Evolutionary conservation across 2,329 filamentous ascomycete species (phyloP).

Genomic region (Penicillium sp.): DNA sequence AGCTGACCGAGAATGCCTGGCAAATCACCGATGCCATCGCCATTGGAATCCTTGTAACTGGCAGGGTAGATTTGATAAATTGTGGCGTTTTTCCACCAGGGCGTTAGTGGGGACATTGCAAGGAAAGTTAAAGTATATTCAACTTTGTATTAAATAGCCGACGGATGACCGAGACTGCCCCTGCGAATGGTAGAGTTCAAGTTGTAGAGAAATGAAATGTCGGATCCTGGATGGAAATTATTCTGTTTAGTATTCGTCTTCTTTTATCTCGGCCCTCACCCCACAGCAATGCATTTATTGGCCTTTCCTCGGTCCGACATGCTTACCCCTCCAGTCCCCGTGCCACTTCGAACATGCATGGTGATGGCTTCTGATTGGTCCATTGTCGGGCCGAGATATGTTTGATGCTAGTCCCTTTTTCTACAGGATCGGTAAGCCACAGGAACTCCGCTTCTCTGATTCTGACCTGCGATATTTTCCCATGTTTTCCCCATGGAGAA

Average conservation of each 20-base stretch:
- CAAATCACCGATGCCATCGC: slow-evolving; percentile 62
- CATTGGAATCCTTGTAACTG: slow-evolving; percentile 53
- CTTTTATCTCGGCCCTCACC: slow-evolving; percentile 5
- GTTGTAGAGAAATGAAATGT: not conserved
- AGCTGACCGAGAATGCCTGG: slow-evolving; percentile 64
- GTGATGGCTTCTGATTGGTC: slow-evolving; percentile 9
- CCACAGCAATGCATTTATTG: slow-evolving; percentile 4
- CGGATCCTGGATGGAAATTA: not conserved
- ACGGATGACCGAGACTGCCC: not conserved
- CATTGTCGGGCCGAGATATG: slow-evolving; percentile 17
- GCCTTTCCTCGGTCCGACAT: slow-evolving; percentile 11
- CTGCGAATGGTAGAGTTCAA: not conserved
- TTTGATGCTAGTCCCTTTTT: not conserved
- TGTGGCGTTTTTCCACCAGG: slow-evolving; percentile 41
- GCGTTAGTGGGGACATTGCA: slow-evolving; percentile 9
- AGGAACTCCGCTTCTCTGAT: not conserved
- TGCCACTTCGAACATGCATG: not conserved
- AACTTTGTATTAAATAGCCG: not conserved
- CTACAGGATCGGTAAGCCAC: not conserved
- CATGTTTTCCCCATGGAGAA: not conserved
- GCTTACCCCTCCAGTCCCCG: slow-evolving; percentile 7
- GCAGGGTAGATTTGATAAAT: slow-evolving; percentile 35
- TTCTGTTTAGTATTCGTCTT: not conserved
- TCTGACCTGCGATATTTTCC: not conserved
- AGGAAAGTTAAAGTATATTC: not conserved